Evolutionary conservation across 2,329 filamentous ascomycete species (phyloP), one percentile per base, ranked within the genome.

Genomic region (Zopfia rhizophila): DNA sequence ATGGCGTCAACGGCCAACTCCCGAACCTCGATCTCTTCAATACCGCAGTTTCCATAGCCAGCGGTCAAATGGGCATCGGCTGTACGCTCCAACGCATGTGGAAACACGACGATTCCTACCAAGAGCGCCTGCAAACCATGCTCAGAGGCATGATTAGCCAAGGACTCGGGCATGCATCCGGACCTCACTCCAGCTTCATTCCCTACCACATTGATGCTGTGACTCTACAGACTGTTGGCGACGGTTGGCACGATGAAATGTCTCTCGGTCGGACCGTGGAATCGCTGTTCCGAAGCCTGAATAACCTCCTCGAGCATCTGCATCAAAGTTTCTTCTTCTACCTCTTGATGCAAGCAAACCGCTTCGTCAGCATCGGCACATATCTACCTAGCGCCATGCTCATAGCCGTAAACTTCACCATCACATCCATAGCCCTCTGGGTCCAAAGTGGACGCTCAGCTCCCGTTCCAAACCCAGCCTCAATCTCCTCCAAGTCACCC

Each of bases 271-370:
- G 92, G 42, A 87, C 92, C 0, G 81, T 97, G 4, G 94, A 99
- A 74, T 91, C 91, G 61, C 83, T 94, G 3, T 96, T 96, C 70
- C 83, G 94, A 61, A 96, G 91, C 69, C 77, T 99, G 72, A 99
- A 99, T 76, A 99, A 99, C 66, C 76, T 99, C 47, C 82, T 99
- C 22, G 94, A 99, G 74, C 92, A 99, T 69, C 80, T 99, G 51
- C 94, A 99, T 69, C 94, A 99, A 75, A 97, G 92, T 70, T 99
- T 99, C 79, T 99, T 99, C 82, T 97, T 99, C 75, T 99, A 99
- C 70, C 79, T 99, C 38, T 81, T 99, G 31, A 91, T 97, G 84
- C 88, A 95, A 58, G 84, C 87, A 21, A 90, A 94, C 62, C 86
- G 92, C 8, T 99, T 99, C 68, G 94, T 97, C 59, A 97, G 92